phyloP scores from a whole-genome alignment of 192 early-diverging fungal genomes.

The Entomortierella chlamydospora region DNA sequence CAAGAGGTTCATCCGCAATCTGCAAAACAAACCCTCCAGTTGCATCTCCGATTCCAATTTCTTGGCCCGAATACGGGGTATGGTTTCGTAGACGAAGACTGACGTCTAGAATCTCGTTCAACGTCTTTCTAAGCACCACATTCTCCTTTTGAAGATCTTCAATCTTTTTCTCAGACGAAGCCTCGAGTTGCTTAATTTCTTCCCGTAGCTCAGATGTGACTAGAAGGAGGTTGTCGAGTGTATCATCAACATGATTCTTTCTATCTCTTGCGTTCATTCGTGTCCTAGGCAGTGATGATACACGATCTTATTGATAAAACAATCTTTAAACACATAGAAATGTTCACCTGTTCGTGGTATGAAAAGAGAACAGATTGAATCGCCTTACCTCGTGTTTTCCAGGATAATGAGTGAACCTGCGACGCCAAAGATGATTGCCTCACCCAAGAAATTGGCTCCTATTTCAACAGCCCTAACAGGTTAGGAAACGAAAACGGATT shows the following conservation, averaged over 20 bases:
- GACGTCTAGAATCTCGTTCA: slow-evolving; percentile 64
- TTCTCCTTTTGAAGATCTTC: slow-evolving; percentile 59
- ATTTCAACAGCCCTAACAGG: slow-evolving; percentile 74
- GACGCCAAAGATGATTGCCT: slow-evolving; percentile 81
- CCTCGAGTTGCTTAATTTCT: slow-evolving; percentile 46
- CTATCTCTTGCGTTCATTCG: slow-evolving; percentile 60
- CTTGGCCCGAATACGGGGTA: slow-evolving; percentile 56
- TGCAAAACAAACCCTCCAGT: slow-evolving; percentile 45
- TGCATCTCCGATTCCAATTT: slow-evolving; percentile 45
- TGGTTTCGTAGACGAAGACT: slow-evolving; percentile 59
- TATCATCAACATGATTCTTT: slow-evolving; percentile 61
- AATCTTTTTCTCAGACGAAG: slow-evolving; percentile 37
- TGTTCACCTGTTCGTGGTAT: no score
- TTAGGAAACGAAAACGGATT: no score
- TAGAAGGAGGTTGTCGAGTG: slow-evolving; percentile 66
- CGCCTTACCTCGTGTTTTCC: slow-evolving; percentile 73
- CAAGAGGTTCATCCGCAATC: slow-evolving; percentile 44
- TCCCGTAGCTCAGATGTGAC: slow-evolving; percentile 54
- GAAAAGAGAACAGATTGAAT: not conserved
- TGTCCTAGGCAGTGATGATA: slow-evolving; percentile 40
- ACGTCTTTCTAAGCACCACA: slow-evolving; percentile 48
- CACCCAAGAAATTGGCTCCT: slow-evolving; percentile 84
- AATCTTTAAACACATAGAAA: no score
- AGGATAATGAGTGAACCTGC: slow-evolving; percentile 77
- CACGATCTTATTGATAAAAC: no score